Evolutionary conservation across 768 basidiomycete species (phyloP).

Genomic region (Boletus rubescentipes): DNA sequence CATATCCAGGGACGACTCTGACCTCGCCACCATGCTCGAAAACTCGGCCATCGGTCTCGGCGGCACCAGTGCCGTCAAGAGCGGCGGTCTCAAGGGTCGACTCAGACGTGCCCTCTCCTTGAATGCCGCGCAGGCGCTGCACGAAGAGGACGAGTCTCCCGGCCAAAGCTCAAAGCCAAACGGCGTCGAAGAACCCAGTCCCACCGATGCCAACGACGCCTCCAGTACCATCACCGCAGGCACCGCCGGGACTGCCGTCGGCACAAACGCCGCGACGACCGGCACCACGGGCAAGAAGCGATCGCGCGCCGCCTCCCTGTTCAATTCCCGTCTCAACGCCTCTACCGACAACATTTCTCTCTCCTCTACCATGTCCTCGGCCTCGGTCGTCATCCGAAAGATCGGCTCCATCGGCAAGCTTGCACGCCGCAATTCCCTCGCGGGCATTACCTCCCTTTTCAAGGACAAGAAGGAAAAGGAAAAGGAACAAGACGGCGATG

Average conservation of each 20-base stretch:
- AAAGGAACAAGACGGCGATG: conserved; percentile 36
- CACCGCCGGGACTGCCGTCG: conserved; percentile 19
- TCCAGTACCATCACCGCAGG: conserved; percentile 41
- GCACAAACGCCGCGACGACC: conserved; percentile 19
- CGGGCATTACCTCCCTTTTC: conserved; percentile 91
- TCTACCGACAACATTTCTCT: conserved; percentile 96
- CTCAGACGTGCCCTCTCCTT: conserved; percentile 73
- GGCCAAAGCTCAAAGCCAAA: conserved; percentile 20
- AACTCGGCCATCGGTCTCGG: conserved; percentile 40
- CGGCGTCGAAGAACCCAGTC: conserved; percentile 33
- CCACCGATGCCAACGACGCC: conserved; percentile 28
- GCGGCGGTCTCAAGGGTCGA: conserved; percentile 73
- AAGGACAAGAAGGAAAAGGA: conserved; percentile 71
- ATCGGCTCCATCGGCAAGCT: conserved; percentile 89
- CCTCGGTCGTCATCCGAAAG: conserved; percentile 95
- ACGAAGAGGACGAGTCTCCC: conserved; percentile 39
- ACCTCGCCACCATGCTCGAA: conserved; percentile 55
- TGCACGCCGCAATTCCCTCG: conserved; percentile 83
- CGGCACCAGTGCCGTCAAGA: conserved; percentile 40
- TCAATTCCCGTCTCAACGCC: conserved; percentile 85
- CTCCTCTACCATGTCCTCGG: conserved; percentile 90
- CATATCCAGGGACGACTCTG: conserved; percentile 76
- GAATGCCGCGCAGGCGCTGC: conserved; percentile 55
- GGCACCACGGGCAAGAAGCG: conserved; percentile 57
- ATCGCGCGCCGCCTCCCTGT: conserved; percentile 69